A percentile compares a stretch with the other conserved stretches of the same genome.
phyloP scores from a whole-genome alignment of 352 stramenopile species.

The Pythium grandisporangium region DNA sequence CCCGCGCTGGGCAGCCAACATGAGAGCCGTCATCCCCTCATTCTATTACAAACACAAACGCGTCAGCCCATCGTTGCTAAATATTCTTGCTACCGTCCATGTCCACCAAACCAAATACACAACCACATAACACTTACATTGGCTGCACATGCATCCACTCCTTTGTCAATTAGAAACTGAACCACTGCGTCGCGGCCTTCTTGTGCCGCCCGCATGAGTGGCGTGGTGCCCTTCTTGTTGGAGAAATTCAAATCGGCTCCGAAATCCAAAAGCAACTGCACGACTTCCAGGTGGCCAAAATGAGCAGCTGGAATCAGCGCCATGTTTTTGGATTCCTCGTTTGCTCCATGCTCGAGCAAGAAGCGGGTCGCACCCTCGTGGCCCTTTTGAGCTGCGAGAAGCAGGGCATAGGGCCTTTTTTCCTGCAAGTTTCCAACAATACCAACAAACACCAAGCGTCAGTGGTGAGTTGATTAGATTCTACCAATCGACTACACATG shows the following conservation, averaged over 20 bases:
- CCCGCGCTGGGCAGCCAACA: slow-evolving; percentile 76
- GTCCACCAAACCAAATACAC: background rate
- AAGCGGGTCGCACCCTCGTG: slow-evolving; percentile 63
- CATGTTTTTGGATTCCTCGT: slow-evolving; percentile 81
- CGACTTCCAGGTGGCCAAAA: slow-evolving; percentile 71
- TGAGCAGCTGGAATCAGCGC: slow-evolving; percentile 77
- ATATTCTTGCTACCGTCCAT: too few relatives aligned
- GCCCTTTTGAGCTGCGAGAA: slow-evolving; percentile 80
- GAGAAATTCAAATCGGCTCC: slow-evolving; percentile 73
- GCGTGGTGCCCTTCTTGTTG: slow-evolving; percentile 84
- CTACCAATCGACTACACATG: too few relatives aligned
- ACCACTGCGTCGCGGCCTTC: slow-evolving; percentile 77
- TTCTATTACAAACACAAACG: slow-evolving; percentile 22
- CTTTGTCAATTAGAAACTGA: slow-evolving; percentile 60
- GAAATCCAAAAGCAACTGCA: slow-evolving; percentile 58
- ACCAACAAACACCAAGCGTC: too few relatives aligned
- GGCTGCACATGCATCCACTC: slow-evolving; percentile 55
- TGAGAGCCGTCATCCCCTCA: slow-evolving; percentile 84
- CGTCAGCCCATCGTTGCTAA: slow-evolving; percentile 1
- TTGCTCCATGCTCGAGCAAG: slow-evolving; percentile 50
- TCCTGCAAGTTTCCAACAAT: slow-evolving; percentile 20
- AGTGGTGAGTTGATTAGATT: too few relatives aligned
- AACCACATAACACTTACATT: slow-evolving; percentile 29
- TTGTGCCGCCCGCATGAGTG: slow-evolving; percentile 79
- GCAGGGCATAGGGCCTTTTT: slow-evolving; percentile 67